A percentile compares a stretch with the other conserved stretches of the same genome.
These are phyloP conservation scores for Suillus decipiens DNA, from an alignment of 768 basidiomycete genomes.

Conservation along the genomic window DNA sequence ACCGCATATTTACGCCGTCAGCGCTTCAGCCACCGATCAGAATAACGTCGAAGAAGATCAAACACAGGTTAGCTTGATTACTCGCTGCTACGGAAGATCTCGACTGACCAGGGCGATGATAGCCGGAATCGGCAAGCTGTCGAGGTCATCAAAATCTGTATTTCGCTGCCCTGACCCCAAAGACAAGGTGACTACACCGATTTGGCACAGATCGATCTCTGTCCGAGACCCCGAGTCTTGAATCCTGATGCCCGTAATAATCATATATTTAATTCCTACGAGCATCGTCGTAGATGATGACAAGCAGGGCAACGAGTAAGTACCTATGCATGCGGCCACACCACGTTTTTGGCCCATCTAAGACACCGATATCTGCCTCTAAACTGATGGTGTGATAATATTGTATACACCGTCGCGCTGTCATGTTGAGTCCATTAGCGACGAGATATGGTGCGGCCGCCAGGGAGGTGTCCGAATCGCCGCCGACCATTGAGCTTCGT, in stretches of 20 bases:
- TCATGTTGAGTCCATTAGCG: background rate
- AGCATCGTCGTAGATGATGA: slow-evolving; percentile 1
- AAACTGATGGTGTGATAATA: background rate
- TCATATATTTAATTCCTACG: background rate
- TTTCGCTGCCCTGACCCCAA: slow-evolving; percentile 3
- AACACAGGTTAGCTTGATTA: background rate
- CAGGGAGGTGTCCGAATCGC: background rate
- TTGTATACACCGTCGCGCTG: background rate
- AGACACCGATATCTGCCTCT: background rate
- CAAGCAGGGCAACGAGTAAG: background rate
- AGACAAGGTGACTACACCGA: background rate
- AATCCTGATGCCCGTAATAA: background rate
- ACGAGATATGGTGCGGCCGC: background rate
- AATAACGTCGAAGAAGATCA: background rate
- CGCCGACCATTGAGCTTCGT: background rate
- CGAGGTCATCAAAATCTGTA: slow-evolving; percentile 6
- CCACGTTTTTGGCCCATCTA: background rate
- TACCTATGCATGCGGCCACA: background rate
- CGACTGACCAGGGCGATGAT: background rate
- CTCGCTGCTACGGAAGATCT: background rate
- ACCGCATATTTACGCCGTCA: background rate
- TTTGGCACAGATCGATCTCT: slow-evolving; percentile 2
- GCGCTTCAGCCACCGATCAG: background rate
- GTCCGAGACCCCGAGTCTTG: slow-evolving; percentile 1
- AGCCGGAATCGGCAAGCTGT: slow-evolving; percentile 2